Evolutionary conservation across 306 rosid species (phyloP), one percentile per base, ranked within the genome.

Genomic region (Glycyrrhiza uralensis): DNA sequence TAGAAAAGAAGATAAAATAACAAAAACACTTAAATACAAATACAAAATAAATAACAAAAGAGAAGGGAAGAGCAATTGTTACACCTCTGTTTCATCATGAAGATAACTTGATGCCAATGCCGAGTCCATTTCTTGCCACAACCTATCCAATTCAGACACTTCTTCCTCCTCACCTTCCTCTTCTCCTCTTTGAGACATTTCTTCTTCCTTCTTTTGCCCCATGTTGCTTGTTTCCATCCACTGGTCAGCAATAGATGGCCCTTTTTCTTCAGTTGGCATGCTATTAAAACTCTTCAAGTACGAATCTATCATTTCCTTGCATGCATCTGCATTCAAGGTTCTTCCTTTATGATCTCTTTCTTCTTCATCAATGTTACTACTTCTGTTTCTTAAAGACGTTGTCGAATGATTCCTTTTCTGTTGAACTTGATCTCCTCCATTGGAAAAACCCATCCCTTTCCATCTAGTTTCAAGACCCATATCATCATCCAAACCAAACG

Each of bases 101-200:
- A 93, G 84, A 81, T 86, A 83, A 58, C 47, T 41, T 14, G 96
- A 89, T 58, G 94, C 87, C 81, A 89, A 60, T 28, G 89, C 84
- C 58, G 88, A 68, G 54, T 93, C 91, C 90, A 89, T 77, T 83
- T 93, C 98, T 79, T 82, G 81, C 97, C 98, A 93, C 79, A 91
- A 39, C 78, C 71, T 81, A 3, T 83, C 92, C 44, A 76, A 80
- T 67, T 92, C 91, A 17, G 92, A 84, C 46, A 26, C 55, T 66
- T 82, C 87, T 77, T 73, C 90, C 11, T 80, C 83, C 51, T 86
- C 85, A 32, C 56, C 42, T 5, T 41, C 41, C 13, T 7, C 12
- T n/a, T n/a, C 41, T 35, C 41, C 23, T 18, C 8, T n/a, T 8
- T 17, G 45, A 4, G 76, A 38, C 17, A 8, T 42, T 44, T 83